Percentiles rank a stretch among this genome's conserved stretches.
Conservation (phyloP, 2,329 filamentous ascomycete species). For the Fusarium sacchari region DNA sequence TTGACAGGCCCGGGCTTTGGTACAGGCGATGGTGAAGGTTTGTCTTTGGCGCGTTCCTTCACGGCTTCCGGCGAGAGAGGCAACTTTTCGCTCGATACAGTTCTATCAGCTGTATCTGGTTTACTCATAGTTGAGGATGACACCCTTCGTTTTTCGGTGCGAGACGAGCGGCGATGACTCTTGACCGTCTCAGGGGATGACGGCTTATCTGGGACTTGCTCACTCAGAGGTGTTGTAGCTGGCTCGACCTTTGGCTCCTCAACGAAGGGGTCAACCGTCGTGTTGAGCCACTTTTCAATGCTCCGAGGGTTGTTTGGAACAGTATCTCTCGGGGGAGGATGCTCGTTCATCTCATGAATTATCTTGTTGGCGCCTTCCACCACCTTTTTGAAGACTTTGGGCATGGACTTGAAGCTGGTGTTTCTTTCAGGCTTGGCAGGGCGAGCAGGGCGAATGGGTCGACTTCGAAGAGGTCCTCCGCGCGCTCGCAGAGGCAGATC, state of each 20-base stretch:
- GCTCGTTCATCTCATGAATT: slow-evolving; percentile 68
- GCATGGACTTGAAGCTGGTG: slow-evolving; percentile 67
- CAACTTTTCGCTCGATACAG: slow-evolving; percentile 5
- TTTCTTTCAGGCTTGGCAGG: slow-evolving; percentile 61
- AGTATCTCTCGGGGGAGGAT: slow-evolving; percentile 56
- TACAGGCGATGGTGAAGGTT: slow-evolving; percentile 2
- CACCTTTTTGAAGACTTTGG: slow-evolving; percentile 72
- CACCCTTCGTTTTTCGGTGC: slow-evolving; percentile 32
- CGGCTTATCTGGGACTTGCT: slow-evolving; percentile 18
- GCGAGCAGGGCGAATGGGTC: slow-evolving; percentile 46
- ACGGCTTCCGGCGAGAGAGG: slow-evolving; percentile 6
- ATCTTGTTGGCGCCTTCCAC: slow-evolving; percentile 73
- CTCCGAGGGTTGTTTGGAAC: slow-evolving; percentile 66
- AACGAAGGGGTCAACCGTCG: slow-evolving; percentile 70
- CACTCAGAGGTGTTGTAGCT: slow-evolving; percentile 17
- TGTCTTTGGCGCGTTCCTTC: slow-evolving; percentile 11
- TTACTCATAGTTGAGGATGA: slow-evolving; percentile 37
- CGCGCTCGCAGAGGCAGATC: slow-evolving; percentile 60
- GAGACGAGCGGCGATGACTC: slow-evolving; percentile 39
- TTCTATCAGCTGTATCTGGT: slow-evolving; percentile 28
- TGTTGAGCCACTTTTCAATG: slow-evolving; percentile 73
- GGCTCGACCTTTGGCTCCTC: slow-evolving; percentile 49
- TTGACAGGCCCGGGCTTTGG: slow-evolving; percentile 15
- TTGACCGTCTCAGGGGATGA: slow-evolving; percentile 37
- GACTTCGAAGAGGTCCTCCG: slow-evolving; percentile 57